Conservation (phyloP, 2,329 filamentous ascomycete species). For the Exophiala oligosperma region DNA sequence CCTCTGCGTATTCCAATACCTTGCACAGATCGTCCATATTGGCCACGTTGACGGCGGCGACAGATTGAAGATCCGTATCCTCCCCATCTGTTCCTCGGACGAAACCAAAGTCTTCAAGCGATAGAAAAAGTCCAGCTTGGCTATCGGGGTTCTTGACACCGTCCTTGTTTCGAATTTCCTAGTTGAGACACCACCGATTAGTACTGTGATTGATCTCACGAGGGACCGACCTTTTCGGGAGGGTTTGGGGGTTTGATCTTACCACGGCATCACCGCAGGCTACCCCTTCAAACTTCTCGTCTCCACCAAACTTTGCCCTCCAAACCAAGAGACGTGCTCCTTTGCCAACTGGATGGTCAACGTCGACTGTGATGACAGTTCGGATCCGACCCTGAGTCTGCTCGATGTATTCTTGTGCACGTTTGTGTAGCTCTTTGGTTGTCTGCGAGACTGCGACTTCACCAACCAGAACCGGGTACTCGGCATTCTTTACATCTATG, state of each 20-base stretch:
- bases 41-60: too few species aligned
- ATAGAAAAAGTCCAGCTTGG: too few species aligned
- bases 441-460: constrained; percentile 6
- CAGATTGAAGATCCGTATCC: too few species aligned
- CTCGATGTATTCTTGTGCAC: constrained; percentile 6
- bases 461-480: background rate
- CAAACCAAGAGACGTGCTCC: background rate
- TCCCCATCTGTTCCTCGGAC: too few species aligned
- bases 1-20: too few species aligned
- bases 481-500: background rate
- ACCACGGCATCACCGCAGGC: constrained; percentile 3
- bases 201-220: too few species aligned
- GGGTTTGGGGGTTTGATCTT: background rate
- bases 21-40: too few species aligned
- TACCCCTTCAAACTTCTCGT: background rate
- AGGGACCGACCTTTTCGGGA: too few species aligned
- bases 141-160: too few species aligned
- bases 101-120: too few species aligned
- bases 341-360: background rate
- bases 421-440: background rate
- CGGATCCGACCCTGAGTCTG: background rate
- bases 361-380: constrained; percentile 5
- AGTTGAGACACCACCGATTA: too few species aligned
- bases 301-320: constrained; percentile 2
- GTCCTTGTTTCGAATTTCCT: too few species aligned